These are phyloP conservation scores for Boletellus sp. DNA, from an alignment of 1,284 basidiomycete genomes.

Conservation along the genomic window DNA sequence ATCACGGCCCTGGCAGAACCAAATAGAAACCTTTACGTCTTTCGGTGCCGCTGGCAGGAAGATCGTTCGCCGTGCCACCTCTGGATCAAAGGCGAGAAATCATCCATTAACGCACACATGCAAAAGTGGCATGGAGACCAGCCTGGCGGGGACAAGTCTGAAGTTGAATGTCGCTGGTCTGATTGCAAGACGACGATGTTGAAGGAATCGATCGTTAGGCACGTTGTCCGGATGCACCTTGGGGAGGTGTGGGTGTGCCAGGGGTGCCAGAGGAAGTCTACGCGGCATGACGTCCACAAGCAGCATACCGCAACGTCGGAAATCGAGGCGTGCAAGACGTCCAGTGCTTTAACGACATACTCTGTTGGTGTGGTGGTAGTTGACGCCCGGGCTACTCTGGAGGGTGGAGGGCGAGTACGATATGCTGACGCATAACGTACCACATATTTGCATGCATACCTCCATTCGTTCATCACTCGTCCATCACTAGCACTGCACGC, in stretches of 20 bases:
- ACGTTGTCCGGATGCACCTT: constrained; percentile 15
- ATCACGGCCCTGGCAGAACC: background rate
- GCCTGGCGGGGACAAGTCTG: constrained; percentile 14
- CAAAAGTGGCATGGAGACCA: constrained; percentile 18
- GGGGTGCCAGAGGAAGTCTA: constrained; percentile 9
- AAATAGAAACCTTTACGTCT: constrained; percentile 5
- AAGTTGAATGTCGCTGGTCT: constrained; percentile 12
- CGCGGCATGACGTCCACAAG: constrained; percentile 9
- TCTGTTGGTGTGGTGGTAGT: background rate
- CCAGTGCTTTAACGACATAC: constrained; percentile 12
- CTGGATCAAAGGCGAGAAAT: constrained; percentile 20
- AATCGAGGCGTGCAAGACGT: constrained; percentile 6
- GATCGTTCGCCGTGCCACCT: constrained; percentile 9
- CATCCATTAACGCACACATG: constrained; percentile 15
- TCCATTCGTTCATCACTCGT: background rate
- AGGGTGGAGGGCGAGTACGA: background rate
- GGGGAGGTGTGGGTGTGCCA: constrained; percentile 13
- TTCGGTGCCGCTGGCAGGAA: constrained; percentile 13
- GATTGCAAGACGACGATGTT: constrained; percentile 12
- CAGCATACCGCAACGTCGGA: constrained; percentile 6
- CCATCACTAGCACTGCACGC: too few relatives aligned
- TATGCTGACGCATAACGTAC: background rate
- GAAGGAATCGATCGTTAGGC: constrained; percentile 20
- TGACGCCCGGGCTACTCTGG: constrained; percentile 10
- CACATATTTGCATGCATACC: too few relatives aligned